Evolutionary conservation across 1,139 yeast genomes (phyloP), one percentile per base, ranked within the genome.

Genomic region (Hyphopichia khmerensis): DNA sequence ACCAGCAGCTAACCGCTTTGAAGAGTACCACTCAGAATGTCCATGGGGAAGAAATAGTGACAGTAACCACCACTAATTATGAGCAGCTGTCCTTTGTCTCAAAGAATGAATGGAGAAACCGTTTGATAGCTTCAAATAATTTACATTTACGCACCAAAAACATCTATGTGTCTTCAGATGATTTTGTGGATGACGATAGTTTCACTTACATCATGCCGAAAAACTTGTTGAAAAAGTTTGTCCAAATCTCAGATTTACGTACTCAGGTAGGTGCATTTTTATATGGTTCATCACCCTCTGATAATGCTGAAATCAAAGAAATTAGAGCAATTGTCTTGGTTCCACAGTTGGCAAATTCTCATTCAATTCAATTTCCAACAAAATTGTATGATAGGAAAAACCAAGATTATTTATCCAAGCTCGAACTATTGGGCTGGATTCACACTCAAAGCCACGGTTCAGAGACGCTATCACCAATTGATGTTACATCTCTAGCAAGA

Each of bases 1-100:
- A 49, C 15, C 65, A 67, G 27, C 80, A 79, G 50, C 65, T 84
- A 29, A 83, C 95, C 0, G 96, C 96, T 0, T 75, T 87, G 55
- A 91, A 89, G 54, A 82, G 96, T 1, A 84, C 84, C 43, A 87
- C 96, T 0, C 83, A 85, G 23, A 95, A 90, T 58, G 96, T 89
- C 2, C 97, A 91, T 56, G 99, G 99, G 32, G 99, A 93, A 58
- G 95, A 91, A 55, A 91, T 95, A 56, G 84, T 87, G 33, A 95
- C 96, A 0, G 96, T 93, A 17, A 90, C 98, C 0, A 90, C 99
- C 0, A 82, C 95, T 17, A 82, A 82, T 51, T 91, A 87, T 58
- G 99, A 90, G 57, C 95, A 89, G 53, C 85, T 82, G 67, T 68
- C 84, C 3, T 93, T 93, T 58, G 75, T 84, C 35, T 88, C 97